Percentiles rank a stretch among this genome's conserved stretches.
Evolutionary conservation across 192 early-diverging fungal species (phyloP).

Genomic region (Coemansia furcata): DNA sequence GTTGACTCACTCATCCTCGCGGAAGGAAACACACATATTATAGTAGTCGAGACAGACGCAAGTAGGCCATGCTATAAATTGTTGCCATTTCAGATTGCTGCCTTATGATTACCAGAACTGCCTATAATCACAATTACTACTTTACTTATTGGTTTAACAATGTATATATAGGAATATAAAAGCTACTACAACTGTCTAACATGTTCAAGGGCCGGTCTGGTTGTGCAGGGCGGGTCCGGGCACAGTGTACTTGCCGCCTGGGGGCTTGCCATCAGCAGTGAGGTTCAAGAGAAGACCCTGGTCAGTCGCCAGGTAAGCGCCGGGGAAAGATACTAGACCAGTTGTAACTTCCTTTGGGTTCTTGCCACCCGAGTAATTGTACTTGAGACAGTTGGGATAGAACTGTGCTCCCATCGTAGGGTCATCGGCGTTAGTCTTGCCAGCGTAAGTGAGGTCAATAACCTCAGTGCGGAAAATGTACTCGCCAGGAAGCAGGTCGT

Average conservation of each 20-base stretch:
- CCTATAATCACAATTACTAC: no score
- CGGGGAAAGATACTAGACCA: not conserved
- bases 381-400: slow-evolving; percentile 1
- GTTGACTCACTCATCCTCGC: no score
- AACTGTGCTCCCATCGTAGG: slow-evolving; percentile 4
- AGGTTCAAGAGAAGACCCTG: not conserved
- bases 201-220: not conserved
- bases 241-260: slow-evolving; percentile 6
- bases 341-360: not conserved
- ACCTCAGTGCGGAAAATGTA: slow-evolving; percentile 1
- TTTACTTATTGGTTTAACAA: no score
- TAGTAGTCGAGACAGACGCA: no score
- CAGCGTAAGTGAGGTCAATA: slow-evolving; percentile 1
- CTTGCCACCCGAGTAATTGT: not conserved
- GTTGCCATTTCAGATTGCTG: no score
- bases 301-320: not conserved
- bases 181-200: not conserved
- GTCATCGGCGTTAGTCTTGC: not conserved
- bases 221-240: not conserved
- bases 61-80: no score
- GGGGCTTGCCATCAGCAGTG: not conserved
- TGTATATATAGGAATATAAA: not conserved
- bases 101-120: no score
- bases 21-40: no score
- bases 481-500: not conserved